phyloP scores from a whole-genome alignment of 73 alveolate genomes.

The Paramecium biaurelia region DNA sequence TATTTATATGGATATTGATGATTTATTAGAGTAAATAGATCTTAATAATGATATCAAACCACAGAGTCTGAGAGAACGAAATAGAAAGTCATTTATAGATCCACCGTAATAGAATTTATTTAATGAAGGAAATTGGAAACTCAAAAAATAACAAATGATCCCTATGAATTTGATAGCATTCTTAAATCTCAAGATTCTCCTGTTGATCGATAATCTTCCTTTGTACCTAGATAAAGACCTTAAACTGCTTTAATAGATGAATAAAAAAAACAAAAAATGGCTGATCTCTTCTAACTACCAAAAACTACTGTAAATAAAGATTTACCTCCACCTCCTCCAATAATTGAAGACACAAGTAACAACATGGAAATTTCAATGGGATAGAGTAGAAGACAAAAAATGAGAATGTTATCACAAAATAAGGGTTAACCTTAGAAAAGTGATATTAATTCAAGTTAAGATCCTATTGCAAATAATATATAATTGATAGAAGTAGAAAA shows the following conservation, averaged over 20 bases:
- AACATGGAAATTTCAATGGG: background rate
- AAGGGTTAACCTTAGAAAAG: background rate
- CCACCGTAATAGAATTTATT: background rate
- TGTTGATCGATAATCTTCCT: background rate
- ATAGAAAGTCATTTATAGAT: background rate
- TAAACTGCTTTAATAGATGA: background rate
- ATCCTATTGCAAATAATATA: background rate
- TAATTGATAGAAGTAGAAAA: background rate
- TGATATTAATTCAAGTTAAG: background rate
- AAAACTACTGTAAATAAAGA: background rate
- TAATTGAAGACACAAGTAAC: background rate
- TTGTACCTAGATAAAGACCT: background rate
- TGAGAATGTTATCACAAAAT: background rate
- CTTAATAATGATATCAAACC: background rate
- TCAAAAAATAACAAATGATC: background rate
- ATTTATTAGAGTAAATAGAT: background rate
- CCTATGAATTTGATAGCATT: background rate
- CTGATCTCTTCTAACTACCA: background rate
- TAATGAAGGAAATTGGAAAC: conserved; percentile 4
- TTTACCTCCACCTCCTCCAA: background rate
- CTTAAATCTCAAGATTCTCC: conserved; percentile 21
- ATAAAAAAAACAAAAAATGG: background rate
- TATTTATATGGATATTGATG: background rate
- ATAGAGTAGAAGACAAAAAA: background rate
- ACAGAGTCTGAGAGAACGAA: background rate